Conservation (phyloP, 1,284 basidiomycete species). For the Heliocybe sulcata region DNA sequence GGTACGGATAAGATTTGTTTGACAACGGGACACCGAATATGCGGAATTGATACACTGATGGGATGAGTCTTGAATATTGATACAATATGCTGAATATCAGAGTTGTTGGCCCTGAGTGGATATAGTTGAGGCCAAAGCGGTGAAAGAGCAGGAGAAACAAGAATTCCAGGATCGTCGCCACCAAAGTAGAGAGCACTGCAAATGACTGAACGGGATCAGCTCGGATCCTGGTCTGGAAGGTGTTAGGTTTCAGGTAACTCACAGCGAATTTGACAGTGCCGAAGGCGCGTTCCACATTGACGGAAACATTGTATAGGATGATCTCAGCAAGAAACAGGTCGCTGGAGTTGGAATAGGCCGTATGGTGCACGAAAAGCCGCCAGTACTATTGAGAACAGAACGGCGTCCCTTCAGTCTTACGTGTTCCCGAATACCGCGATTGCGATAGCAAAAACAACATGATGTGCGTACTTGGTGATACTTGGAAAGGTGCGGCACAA, state of each 20-base stretch:
- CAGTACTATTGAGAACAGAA: slow-evolving; percentile 57
- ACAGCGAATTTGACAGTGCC: slow-evolving; percentile 88
- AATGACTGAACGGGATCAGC: slow-evolving; percentile 53
- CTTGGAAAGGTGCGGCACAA: slow-evolving; percentile 33
- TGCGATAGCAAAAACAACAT: slow-evolving; percentile 4
- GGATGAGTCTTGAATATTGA: slow-evolving; percentile 74
- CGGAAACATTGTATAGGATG: slow-evolving; percentile 65
- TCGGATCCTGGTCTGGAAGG: not conserved
- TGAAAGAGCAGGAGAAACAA: slow-evolving; percentile 55
- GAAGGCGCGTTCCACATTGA: slow-evolving; percentile 80
- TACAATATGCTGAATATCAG: slow-evolving; percentile 72
- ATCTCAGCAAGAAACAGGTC: slow-evolving; percentile 78
- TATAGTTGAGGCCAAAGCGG: slow-evolving; percentile 57
- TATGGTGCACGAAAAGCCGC: slow-evolving; percentile 70
- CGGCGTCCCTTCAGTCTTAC: slow-evolving; percentile 12
- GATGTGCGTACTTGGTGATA: slow-evolving; percentile 29
- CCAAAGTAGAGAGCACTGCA: slow-evolving; percentile 50
- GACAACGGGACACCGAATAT: slow-evolving; percentile 70
- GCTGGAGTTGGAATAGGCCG: slow-evolving; percentile 79
- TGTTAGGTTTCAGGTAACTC: slow-evolving; percentile 21
- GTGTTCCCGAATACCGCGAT: too few species aligned
- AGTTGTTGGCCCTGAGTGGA: slow-evolving; percentile 72
- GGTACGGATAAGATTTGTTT: slow-evolving; percentile 69
- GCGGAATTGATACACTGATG: slow-evolving; percentile 67
- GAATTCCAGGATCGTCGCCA: slow-evolving; percentile 67